Evolutionary conservation across 768 basidiomycete species (phyloP).

Genomic region (Leucocoprinus sp.): DNA sequence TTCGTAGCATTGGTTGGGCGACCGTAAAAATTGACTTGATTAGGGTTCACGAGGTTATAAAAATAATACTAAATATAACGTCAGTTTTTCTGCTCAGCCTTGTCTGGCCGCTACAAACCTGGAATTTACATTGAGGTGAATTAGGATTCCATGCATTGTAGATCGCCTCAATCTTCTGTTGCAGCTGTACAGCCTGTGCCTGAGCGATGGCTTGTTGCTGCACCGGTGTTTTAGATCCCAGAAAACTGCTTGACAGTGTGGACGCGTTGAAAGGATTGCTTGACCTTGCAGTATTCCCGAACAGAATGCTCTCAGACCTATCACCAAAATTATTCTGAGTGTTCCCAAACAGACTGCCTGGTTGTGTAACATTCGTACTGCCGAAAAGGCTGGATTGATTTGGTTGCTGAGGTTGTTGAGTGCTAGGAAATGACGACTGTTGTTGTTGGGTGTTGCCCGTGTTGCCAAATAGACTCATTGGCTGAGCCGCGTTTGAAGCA

Average conservation of each 20-base stretch:
- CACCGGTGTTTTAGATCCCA: constrained; percentile 30
- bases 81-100: background rate
- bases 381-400: constrained; percentile 22
- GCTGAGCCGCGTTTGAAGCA: constrained; percentile 14
- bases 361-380: constrained; percentile 20
- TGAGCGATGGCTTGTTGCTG: constrained; percentile 54
- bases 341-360: constrained; percentile 15
- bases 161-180: constrained; percentile 55
- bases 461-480: constrained; percentile 8
- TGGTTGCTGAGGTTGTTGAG: constrained; percentile 21
- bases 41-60: constrained; percentile 76
- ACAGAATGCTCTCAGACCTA: constrained; percentile 18
- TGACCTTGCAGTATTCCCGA: constrained; percentile 22
- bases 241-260: constrained; percentile 24
- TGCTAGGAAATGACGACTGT: constrained; percentile 21
- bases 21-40: constrained; percentile 54
- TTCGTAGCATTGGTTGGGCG: constrained; percentile 67
- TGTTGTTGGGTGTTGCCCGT: constrained; percentile 13
- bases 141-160: constrained; percentile 64
- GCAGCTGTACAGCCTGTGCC: constrained; percentile 44
- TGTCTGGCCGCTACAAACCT: constrained; percentile 36
- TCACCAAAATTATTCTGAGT: constrained; percentile 17
- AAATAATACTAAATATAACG: constrained; percentile 54
- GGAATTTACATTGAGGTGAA: constrained; percentile 69
- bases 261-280: constrained; percentile 22